Evolutionary conservation across 495 filamentous ascomycete genomes (phyloP).

Genomic region (Trypethelium eluteriae): DNA sequence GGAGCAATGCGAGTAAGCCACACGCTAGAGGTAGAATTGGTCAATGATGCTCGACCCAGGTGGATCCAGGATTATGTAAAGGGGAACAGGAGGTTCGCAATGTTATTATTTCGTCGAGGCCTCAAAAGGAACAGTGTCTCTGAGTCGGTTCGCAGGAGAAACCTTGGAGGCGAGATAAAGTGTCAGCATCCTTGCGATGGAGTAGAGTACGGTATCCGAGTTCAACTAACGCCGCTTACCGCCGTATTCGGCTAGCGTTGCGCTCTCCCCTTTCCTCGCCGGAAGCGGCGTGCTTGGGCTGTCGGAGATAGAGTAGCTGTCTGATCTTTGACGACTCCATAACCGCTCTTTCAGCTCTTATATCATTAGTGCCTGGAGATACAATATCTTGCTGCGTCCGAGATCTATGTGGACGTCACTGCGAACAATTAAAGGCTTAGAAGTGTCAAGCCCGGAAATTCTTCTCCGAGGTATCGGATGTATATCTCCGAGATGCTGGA

Average conservation of each 20-base stretch:
- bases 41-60: not conserved
- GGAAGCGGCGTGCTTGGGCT: too few relatives aligned
- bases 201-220: not conserved
- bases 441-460: too few relatives aligned
- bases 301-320: too few relatives aligned
- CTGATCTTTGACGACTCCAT: too few relatives aligned
- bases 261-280: slow-evolving; percentile 5
- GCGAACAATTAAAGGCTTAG: too few relatives aligned
- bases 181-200: too few relatives aligned
- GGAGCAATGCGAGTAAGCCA: not conserved
- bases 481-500: too few relatives aligned
- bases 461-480: too few relatives aligned
- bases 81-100: not conserved
- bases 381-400: too few relatives aligned
- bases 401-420: too few relatives aligned
- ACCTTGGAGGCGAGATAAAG: not conserved
- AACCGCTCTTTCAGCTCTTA: too few relatives aligned
- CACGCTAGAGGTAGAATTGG: not conserved
- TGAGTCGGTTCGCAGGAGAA: not conserved
- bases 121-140: not conserved
- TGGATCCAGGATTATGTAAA: not conserved
- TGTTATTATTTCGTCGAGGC: not conserved
- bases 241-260: slow-evolving; percentile 5
- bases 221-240: not conserved
- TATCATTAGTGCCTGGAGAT: too few relatives aligned